A percentile compares a stretch with the other conserved stretches of the same genome.
phyloP scores from a whole-genome alignment of 2,329 filamentous ascomycete genomes.

The Fusarium stilboides region DNA sequence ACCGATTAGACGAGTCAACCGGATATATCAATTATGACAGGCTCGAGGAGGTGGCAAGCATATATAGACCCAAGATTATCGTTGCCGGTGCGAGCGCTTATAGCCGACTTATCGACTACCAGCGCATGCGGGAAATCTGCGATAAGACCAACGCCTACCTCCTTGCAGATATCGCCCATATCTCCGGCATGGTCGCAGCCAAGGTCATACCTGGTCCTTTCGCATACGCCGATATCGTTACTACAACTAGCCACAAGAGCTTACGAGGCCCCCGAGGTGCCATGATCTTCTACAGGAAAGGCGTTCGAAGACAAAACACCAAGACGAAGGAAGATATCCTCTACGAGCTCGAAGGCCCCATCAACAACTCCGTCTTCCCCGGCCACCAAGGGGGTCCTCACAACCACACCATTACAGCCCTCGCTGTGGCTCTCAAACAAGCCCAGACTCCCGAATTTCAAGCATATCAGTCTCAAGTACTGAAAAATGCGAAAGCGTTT shows the following conservation, averaged over 20 bases:
- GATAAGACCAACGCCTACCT: constrained; percentile 95
- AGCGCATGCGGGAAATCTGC: constrained; percentile 89
- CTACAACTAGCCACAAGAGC: constrained; percentile 98
- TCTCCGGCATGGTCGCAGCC: constrained; percentile 93
- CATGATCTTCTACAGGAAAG: constrained; percentile 98
- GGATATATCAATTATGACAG: constrained; percentile 96
- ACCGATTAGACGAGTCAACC: constrained; percentile 90
- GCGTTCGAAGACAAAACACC: constrained; percentile 84
- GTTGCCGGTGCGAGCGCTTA: constrained; percentile 96
- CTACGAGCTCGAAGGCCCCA: constrained; percentile 93
- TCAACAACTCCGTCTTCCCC: constrained; percentile 97
- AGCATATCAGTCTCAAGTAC: constrained; percentile 90
- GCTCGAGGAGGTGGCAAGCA: constrained; percentile 86
- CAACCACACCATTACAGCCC: constrained; percentile 98
- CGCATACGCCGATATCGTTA: constrained; percentile 91
- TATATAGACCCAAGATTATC: constrained; percentile 96
- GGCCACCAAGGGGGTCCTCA: constrained; percentile 98
- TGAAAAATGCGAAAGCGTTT: constrained; percentile 92
- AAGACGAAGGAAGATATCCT: constrained; percentile 89
- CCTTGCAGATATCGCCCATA: constrained; percentile 96
- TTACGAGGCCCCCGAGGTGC: constrained; percentile 94
- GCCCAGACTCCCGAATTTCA: constrained; percentile 91
- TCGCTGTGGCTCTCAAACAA: constrained; percentile 95
- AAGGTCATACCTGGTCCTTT: constrained; percentile 94
- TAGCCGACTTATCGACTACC: constrained; percentile 95